phyloP scores from a whole-genome alignment of 139 green algal species.

The Micromonas pusilla region DNA sequence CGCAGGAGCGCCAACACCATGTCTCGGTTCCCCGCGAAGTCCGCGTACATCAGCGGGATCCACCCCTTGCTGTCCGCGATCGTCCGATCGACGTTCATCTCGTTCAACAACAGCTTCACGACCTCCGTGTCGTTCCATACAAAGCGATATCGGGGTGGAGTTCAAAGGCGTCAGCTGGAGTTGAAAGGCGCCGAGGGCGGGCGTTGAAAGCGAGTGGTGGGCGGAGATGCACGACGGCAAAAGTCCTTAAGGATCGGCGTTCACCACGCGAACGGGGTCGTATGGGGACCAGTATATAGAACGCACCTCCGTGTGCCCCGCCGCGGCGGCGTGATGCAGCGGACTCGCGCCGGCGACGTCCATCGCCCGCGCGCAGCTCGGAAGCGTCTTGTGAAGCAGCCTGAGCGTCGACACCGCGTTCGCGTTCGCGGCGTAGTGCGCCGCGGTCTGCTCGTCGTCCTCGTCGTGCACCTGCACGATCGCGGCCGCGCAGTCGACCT shows the following conservation, averaged over 20 bases:
- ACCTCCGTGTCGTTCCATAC: too few species aligned
- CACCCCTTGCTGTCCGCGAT: not conserved
- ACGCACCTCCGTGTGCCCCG: not conserved
- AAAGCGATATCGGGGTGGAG: too few species aligned
- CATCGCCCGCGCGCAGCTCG: not conserved
- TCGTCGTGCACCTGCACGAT: not conserved
- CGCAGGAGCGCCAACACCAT: not conserved
- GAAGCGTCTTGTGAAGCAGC: not conserved
- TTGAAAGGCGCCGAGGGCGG: too few species aligned
- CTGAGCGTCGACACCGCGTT: not conserved
- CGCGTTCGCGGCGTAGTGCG: not conserved
- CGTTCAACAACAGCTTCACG: too few species aligned
- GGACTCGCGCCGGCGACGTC: not conserved
- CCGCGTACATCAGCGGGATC: slow-evolving; percentile 12
- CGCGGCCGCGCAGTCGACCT: not conserved
- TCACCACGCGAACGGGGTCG: too few species aligned
- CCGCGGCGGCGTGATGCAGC: slow-evolving; percentile 6
- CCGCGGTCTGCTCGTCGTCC: not conserved
- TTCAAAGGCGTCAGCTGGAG: too few species aligned
- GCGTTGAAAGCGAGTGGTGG: too few species aligned
- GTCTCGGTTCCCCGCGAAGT: not conserved
- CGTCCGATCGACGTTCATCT: not conserved
- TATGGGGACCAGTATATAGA: too few species aligned
- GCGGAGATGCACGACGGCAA: too few species aligned
- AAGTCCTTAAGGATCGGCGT: too few species aligned